Evolutionary conservation across 441 rosid genomes (phyloP), one percentile per base, ranked within the genome.

Genomic region (Erodium texanum): DNA sequence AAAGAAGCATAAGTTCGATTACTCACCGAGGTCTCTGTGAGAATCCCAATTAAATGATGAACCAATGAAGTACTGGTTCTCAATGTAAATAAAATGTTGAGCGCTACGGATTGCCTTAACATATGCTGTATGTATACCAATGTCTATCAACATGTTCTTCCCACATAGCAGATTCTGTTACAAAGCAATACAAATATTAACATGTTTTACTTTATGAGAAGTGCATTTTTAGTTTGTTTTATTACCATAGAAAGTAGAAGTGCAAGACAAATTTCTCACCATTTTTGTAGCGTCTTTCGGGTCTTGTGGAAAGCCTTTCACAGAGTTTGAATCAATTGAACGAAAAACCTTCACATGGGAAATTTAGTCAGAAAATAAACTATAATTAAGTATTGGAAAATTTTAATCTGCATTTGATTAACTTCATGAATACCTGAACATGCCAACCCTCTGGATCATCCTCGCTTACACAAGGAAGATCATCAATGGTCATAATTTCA

Each of bases 51-150:
- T 89, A 81, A 76, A 92, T 3, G 99, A 87, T 36, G 98, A 92
- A 24, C 98, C 98, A 75, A 95, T 80, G 78, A 95, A 95, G 73
- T 95, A 95, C 76, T 95, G 99, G 74, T 95, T 95, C 82, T 95
- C 99, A 12, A 95, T 87, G 75, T 95, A 95, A 71, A 95, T 92
- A 74, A 84, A 95, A 77, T 90, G 96, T 80, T 95, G 98, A 52
- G 99, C 99, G 52, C 95, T 78, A 68, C 99, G 98, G 65, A 95
- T 92, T 79, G 98, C 99, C 69, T 89, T 87, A 61, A 95, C 93
- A 72, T 92, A 95, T 48, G 99, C 99, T 14, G 93, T 85, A 74
- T 95, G 99, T 80, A 95, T 95, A 85, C 99, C 90, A 94, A 88
- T 90, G 86, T 95, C 99, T 69, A 95, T 90, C 67, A 92, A 85